phyloP scores from a whole-genome alignment of 2,329 filamentous ascomycete genomes.

The Apiospora kogelbergensis region DNA sequence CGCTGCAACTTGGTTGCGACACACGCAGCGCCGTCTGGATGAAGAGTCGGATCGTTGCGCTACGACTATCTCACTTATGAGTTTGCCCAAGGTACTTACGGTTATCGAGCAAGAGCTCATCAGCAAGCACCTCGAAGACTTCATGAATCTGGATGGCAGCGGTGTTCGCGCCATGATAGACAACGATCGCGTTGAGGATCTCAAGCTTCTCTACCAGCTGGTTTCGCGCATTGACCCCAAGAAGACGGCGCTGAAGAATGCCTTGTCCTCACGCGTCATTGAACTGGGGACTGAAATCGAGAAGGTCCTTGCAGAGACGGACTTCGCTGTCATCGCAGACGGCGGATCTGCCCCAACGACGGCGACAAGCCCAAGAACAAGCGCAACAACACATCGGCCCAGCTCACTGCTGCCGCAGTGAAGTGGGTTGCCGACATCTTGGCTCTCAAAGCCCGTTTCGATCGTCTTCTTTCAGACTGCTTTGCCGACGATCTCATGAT shows the following conservation, averaged over 20 bases:
- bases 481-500: constrained; percentile 76
- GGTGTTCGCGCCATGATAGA: constrained; percentile 89
- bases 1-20: constrained; percentile 77
- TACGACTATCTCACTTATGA: constrained; percentile 74
- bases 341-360: constrained; percentile 42
- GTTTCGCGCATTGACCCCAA: constrained; percentile 75
- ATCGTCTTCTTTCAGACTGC: constrained; percentile 71
- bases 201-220: constrained; percentile 78
- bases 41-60: constrained; percentile 84
- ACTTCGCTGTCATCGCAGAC: constrained; percentile 41
- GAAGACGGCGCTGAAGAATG: constrained; percentile 68
- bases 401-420: constrained; percentile 83
- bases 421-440: constrained; percentile 95
- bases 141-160: constrained; percentile 80
- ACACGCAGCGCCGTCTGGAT: constrained; percentile 69
- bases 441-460: constrained; percentile 83
- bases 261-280: constrained; percentile 72
- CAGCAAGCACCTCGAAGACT: constrained; percentile 71
- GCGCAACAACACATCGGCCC: constrained; percentile 60
- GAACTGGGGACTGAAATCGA: constrained; percentile 85
- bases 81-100: constrained; percentile 68
- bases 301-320: constrained; percentile 56
- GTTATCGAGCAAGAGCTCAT: constrained; percentile 85
- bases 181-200: constrained; percentile 76
- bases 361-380: constrained; percentile 50